phyloP scores from a whole-genome alignment of 371 early-diverging fungal species.

The Synchytrium microbalum region DNA sequence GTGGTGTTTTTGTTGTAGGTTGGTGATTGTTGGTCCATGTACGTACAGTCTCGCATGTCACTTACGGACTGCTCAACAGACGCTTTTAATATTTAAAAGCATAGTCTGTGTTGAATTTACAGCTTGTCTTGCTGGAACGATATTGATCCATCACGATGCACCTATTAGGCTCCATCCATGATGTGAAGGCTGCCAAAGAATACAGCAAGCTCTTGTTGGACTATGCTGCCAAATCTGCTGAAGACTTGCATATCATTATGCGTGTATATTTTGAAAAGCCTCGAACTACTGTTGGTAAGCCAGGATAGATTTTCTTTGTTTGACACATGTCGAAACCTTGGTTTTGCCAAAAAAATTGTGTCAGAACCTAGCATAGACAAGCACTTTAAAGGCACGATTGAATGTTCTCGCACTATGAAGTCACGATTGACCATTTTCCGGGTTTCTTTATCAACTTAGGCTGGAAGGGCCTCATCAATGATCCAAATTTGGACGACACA shows the following conservation, averaged over 20 bases:
- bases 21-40: conserved; percentile 9
- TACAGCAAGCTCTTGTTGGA: conserved; percentile 56
- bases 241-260: conserved; percentile 78
- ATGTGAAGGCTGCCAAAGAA: conserved; percentile 73
- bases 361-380: too few species aligned
- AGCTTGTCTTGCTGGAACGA: too few species aligned
- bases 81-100: too few species aligned
- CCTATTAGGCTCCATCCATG: conserved; percentile 93
- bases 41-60: conserved; percentile 57
- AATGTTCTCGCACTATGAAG: too few species aligned
- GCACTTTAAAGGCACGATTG: too few species aligned
- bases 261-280: conserved; percentile 93
- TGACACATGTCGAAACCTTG: neutral
- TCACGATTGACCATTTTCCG: too few species aligned
- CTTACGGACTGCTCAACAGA: conserved; percentile 88
- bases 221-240: conserved; percentile 42
- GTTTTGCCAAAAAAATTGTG: neutral
- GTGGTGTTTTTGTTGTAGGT: too few species aligned
- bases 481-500: conserved; percentile 74
- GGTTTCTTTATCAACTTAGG: too few species aligned
- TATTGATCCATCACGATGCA: too few species aligned
- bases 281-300: conserved; percentile 71
- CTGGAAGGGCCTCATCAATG: conserved; percentile 92
- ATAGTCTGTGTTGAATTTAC: too few species aligned
- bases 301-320: neutral